Evolutionary conservation across 1,284 basidiomycete species (phyloP).

Genomic region (Leccinum solheimii): DNA sequence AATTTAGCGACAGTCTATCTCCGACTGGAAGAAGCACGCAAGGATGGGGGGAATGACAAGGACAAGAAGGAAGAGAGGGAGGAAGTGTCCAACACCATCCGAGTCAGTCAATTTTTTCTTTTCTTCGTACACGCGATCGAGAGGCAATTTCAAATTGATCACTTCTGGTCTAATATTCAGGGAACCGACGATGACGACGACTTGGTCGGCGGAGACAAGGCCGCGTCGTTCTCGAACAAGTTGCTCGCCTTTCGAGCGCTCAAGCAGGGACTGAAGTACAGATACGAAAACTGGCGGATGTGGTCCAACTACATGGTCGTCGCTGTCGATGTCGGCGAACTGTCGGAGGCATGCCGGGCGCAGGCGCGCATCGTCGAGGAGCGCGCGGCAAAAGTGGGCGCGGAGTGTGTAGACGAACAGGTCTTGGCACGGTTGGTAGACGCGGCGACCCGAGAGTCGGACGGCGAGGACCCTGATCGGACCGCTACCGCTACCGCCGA

Average conservation of each 20-base stretch:
- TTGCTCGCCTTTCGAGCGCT: constrained; percentile 93
- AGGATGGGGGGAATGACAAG: constrained; percentile 20
- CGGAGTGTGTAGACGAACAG: constrained; percentile 72
- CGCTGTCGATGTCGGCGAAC: constrained; percentile 89
- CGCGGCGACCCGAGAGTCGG: constrained; percentile 63
- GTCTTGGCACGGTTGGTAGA: constrained; percentile 87
- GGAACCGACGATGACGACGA: constrained; percentile 3
- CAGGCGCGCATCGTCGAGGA: constrained; percentile 83
- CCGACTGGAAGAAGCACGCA: constrained; percentile 58
- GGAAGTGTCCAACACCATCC: neutral
- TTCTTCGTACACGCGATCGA: neutral
- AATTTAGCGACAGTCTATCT: constrained; percentile 96
- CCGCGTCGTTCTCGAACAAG: constrained; percentile 70
- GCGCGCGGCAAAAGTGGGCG: constrained; percentile 64
- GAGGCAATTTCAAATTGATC: neutral
- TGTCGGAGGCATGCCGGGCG: constrained; percentile 86
- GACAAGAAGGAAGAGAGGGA: constrained; percentile 27
- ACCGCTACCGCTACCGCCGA: neutral
- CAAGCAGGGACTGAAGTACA: constrained; percentile 81
- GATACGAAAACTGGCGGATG: constrained; percentile 95
- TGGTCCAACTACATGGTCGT: constrained; percentile 99
- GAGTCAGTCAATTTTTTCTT: constrained; percentile 17
- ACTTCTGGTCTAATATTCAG: constrained; percentile 13
- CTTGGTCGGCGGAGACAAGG: constrained; percentile 11
- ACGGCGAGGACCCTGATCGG: neutral